These are phyloP conservation scores for Leptographium flavum DNA, from an alignment of 2,329 filamentous ascomycete species.

Conservation along the genomic window DNA sequence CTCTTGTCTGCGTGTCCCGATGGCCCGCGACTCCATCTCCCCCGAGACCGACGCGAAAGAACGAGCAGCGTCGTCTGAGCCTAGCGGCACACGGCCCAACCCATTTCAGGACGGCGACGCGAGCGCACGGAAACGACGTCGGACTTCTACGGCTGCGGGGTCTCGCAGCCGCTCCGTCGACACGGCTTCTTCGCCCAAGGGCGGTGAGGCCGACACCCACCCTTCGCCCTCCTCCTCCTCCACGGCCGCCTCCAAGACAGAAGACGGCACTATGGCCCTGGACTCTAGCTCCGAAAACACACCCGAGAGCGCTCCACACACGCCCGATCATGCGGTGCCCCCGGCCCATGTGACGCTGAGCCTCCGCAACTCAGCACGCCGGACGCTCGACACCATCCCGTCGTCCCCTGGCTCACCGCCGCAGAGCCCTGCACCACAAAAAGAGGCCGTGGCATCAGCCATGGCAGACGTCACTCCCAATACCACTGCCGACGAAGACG, in stretches of 20 bases:
- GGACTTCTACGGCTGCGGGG: constrained; percentile 37
- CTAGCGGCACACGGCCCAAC: constrained; percentile 47
- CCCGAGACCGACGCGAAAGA: constrained; percentile 35
- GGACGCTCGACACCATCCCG: constrained; percentile 24
- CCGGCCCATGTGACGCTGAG: constrained; percentile 38
- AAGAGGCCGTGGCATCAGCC: too few species aligned
- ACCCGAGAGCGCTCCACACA: constrained; percentile 19
- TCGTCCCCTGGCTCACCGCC: constrained; percentile 29
- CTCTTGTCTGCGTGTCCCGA: constrained; percentile 21
- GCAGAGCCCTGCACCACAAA: constrained; percentile 11
- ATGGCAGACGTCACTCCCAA: too few species aligned
- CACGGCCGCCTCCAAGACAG: constrained; percentile 4
- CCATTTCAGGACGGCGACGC: constrained; percentile 45
- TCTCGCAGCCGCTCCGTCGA: constrained; percentile 41
- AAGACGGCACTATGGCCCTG: constrained; percentile 25
- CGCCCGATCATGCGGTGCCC: neutral
- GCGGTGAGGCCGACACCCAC: neutral
- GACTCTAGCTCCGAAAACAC: constrained; percentile 27
- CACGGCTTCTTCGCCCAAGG: constrained; percentile 19
- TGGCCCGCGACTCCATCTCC: constrained; percentile 34
- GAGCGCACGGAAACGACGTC: constrained; percentile 43
- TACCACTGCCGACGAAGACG: too few species aligned
- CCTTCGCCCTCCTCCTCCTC: neutral
- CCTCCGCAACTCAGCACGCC: constrained; percentile 30
- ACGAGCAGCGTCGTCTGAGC: constrained; percentile 47